phyloP scores from a whole-genome alignment of 495 filamentous ascomycete species.

The Trichoderma orchidacearum region DNA sequence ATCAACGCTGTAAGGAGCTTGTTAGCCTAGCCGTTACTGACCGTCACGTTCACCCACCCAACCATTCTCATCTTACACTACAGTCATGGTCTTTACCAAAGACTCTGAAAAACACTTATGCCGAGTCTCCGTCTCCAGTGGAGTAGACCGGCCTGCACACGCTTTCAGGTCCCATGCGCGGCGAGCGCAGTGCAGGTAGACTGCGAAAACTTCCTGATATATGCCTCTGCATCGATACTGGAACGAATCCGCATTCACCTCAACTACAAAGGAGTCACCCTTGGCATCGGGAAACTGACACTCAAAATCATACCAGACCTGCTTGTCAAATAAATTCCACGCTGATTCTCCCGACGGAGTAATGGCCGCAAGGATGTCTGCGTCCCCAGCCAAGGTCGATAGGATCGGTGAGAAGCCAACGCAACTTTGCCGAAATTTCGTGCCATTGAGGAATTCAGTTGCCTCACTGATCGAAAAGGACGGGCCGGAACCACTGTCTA shows the following conservation, averaged over 20 bases:
- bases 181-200: not conserved
- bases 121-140: not conserved
- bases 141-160: not conserved
- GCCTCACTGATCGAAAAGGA: not conserved
- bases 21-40: not conserved
- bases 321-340: not conserved
- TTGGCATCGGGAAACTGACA: not conserved
- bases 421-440: not conserved
- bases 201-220: not conserved
- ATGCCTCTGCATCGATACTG: not conserved
- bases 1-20: not conserved
- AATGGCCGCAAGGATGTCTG: not conserved
- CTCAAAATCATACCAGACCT: not conserved
- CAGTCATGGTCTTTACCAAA: not conserved
- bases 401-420: not conserved
- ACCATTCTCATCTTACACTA: not conserved
- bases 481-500: not conserved
- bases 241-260: not conserved
- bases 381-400: not conserved
- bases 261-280: not conserved
- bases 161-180: slow-evolving; percentile 2
- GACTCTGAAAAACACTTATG: not conserved
- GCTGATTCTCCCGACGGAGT: not conserved
- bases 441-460: not conserved
- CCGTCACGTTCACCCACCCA: not conserved